Conservation (phyloP, 1,284 basidiomycete species). For the Takashimella koratensis region DNA sequence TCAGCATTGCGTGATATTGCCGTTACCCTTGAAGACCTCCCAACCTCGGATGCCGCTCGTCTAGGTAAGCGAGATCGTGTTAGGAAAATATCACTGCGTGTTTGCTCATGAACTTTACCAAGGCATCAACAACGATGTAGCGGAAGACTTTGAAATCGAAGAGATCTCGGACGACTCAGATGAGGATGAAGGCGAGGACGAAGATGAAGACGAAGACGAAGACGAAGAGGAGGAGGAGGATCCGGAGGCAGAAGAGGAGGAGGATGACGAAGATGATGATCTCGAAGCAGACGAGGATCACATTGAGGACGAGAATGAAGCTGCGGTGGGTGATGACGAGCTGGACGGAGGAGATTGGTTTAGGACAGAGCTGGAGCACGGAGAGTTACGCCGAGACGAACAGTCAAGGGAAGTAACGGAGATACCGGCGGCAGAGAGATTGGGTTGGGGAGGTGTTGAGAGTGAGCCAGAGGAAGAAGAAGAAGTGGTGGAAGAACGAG, state of each 20-base stretch:
- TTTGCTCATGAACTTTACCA: background rate
- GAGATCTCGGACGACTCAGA: background rate
- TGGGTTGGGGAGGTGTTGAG: constrained; percentile 2
- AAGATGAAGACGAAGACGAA: constrained; percentile 6
- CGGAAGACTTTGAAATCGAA: background rate
- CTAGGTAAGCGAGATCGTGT: background rate
- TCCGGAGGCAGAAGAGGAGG: background rate
- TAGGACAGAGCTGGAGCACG: background rate
- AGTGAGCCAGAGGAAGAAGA: constrained; percentile 1
- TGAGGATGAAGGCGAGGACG: constrained; percentile 1
- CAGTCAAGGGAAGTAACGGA: background rate
- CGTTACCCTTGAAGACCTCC: too few species aligned
- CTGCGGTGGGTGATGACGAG: too few species aligned
- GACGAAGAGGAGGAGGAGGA: background rate
- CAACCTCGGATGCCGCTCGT: background rate
- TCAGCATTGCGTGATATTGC: too few species aligned
- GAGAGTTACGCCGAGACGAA: background rate
- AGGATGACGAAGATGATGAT: constrained; percentile 1
- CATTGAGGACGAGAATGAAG: background rate
- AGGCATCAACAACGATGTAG: background rate
- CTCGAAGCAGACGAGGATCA: constrained; percentile 1
- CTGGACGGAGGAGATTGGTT: background rate
- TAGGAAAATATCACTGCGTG: constrained; percentile 3
- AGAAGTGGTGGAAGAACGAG: constrained; percentile 1
- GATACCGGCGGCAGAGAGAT: background rate